Evolutionary conservation across 2,329 filamentous ascomycete species (phyloP).

Genomic region (Penicillium italicum): DNA sequence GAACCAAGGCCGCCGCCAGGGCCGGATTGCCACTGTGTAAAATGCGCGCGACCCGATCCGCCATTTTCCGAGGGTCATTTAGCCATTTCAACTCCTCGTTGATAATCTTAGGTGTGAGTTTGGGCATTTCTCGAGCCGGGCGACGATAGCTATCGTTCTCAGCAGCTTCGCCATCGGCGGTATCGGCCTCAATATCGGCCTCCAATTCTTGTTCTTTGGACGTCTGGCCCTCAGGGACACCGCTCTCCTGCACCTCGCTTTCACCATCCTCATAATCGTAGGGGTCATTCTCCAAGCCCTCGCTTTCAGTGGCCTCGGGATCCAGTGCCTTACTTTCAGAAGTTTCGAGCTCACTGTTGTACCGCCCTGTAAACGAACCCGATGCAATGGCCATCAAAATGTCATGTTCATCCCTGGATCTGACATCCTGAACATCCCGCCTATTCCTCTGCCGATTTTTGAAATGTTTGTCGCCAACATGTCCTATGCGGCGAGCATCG

Average conservation of each 20-base stretch:
- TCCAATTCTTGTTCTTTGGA: not conserved
- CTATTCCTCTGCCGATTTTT: not conserved
- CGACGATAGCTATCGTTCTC: not conserved
- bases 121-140: not conserved
- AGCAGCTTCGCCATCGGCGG: not conserved
- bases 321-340: constrained; percentile 2
- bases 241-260: not conserved
- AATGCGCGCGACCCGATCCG: constrained; percentile 60
- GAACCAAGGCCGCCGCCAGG: constrained; percentile 66
- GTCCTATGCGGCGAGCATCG: not conserved
- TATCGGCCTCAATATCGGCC: not conserved
- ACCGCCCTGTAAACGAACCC: not conserved
- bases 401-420: not conserved
- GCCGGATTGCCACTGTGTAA: constrained; percentile 59
- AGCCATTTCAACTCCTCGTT: constrained; percentile 60
- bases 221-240: not conserved
- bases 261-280: not conserved
- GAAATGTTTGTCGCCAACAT: not conserved
- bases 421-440: not conserved
- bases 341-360: not conserved
- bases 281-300: not conserved
- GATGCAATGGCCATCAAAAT: constrained; percentile 9
- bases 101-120: constrained; percentile 27
- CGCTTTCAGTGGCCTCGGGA: not conserved
- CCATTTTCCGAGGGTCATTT: constrained; percentile 69